Evolutionary conservation across 331 rosid genomes (phyloP).

Genomic region (Spiraea crenata): DNA sequence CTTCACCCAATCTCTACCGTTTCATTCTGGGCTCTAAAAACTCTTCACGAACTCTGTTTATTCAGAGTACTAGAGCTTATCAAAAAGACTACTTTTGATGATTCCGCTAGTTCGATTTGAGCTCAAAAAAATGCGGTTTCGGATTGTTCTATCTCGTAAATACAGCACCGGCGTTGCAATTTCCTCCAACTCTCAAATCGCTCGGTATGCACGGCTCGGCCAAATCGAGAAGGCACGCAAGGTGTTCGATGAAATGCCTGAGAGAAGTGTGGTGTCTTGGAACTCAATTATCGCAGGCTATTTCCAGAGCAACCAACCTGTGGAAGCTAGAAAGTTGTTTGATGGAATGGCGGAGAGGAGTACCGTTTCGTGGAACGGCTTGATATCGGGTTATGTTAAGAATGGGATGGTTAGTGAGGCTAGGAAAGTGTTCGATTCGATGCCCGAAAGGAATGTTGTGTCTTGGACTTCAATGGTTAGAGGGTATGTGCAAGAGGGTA

Average conservation of each 20-base stretch:
- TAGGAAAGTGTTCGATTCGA: constrained; percentile 22
- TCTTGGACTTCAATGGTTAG: constrained; percentile 27
- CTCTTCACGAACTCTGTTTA: no score
- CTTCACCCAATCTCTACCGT: no score
- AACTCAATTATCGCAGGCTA: constrained; percentile 25
- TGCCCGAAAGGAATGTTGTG: constrained; percentile 20
- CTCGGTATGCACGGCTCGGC: constrained; percentile 22
- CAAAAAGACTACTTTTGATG: no score
- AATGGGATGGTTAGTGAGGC: constrained; percentile 25
- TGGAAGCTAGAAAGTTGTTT: constrained; percentile 21
- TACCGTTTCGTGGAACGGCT: constrained; percentile 25
- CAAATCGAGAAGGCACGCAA: constrained; percentile 17
- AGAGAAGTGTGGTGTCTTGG: constrained; percentile 20
- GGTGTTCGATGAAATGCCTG: constrained; percentile 24
- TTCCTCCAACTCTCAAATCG: constrained; percentile 19
- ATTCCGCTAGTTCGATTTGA: no score
- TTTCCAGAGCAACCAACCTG: constrained; percentile 18
- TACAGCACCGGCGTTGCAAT: constrained; percentile 2
- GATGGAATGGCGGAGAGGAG: constrained; percentile 24
- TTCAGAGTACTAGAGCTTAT: no score
- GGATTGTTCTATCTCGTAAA: neutral
- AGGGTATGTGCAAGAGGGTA: constrained; percentile 28
- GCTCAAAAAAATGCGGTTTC: neutral
- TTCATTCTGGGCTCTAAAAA: no score
- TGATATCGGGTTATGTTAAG: constrained; percentile 22